A percentile compares a stretch with the other conserved stretches of the same genome.
phyloP scores from a whole-genome alignment of 2,329 filamentous ascomycete genomes.

The Fusarium cyanostomum region DNA sequence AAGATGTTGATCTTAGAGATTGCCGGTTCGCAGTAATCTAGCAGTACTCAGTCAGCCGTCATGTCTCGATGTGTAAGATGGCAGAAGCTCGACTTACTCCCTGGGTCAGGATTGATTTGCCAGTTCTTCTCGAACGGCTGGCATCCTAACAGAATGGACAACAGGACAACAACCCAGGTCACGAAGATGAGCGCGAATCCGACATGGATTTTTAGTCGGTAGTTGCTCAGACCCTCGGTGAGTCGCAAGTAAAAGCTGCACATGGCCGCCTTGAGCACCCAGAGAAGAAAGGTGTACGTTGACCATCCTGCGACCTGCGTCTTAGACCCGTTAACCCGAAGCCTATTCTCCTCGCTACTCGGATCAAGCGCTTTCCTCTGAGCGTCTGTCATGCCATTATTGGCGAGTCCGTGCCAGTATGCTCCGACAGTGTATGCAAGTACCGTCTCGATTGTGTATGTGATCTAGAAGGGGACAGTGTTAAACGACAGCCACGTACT shows the following conservation, averaged over 20 bases:
- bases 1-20: constrained; percentile 59
- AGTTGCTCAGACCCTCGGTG: constrained; percentile 44
- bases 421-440: constrained; percentile 59
- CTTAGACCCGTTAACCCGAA: constrained; percentile 57
- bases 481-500: constrained; percentile 50
- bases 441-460: constrained; percentile 60
- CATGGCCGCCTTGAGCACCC: constrained; percentile 63
- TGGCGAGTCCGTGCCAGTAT: constrained; percentile 58
- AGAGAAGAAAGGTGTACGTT: constrained; percentile 59
- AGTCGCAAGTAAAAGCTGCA: constrained; percentile 62
- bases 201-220: constrained; percentile 49
- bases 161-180: constrained; percentile 58
- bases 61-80: not conserved
- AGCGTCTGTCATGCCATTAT: constrained; percentile 62
- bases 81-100: constrained; percentile 51
- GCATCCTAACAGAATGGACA: constrained; percentile 61
- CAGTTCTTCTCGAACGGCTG: constrained; percentile 62
- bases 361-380: constrained; percentile 55
- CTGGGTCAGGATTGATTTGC: constrained; percentile 67
- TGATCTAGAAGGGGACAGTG: constrained; percentile 47
- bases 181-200: constrained; percentile 57
- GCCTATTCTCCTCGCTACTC: constrained; percentile 53
- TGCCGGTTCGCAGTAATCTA: constrained; percentile 57
- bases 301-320: constrained; percentile 63
- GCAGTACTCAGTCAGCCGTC: constrained; percentile 34